Percentiles rank a stretch among this genome's conserved stretches.
phyloP scores from a whole-genome alignment of 2,329 filamentous ascomycete species.

The Fusarium lateritium region DNA sequence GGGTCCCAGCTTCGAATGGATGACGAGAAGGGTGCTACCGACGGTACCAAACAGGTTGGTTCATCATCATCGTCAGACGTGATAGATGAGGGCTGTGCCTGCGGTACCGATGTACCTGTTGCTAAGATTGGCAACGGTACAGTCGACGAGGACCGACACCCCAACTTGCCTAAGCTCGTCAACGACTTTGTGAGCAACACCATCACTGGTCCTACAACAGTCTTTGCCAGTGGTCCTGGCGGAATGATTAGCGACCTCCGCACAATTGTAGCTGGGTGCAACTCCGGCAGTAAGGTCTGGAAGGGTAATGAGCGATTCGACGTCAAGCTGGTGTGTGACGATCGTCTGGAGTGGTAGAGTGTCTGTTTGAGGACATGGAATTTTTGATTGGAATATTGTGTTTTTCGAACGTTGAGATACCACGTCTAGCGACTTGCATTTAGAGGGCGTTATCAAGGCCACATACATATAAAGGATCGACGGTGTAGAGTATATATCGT shows the following conservation, averaged over 20 bases:
- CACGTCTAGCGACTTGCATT: constrained; percentile 37
- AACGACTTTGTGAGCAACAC: constrained; percentile 64
- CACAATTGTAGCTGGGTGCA: constrained; percentile 66
- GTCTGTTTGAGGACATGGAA: not conserved
- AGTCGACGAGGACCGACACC: constrained; percentile 56
- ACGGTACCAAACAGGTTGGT: constrained; percentile 30
- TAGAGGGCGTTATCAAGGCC: constrained; percentile 17
- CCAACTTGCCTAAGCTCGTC: constrained; percentile 64
- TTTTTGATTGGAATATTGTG: constrained; percentile 10
- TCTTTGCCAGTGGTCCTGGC: constrained; percentile 73
- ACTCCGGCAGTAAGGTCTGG: constrained; percentile 69
- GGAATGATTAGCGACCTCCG: constrained; percentile 73
- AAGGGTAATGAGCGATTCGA: constrained; percentile 69
- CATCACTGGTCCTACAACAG: constrained; percentile 64
- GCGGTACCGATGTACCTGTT: constrained; percentile 51
- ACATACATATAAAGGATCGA: constrained; percentile 3
- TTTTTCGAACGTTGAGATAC: constrained; percentile 43
- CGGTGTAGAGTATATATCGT: constrained; percentile 9
- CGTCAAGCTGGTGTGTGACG: constrained; percentile 71
- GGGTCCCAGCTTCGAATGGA: constrained; percentile 43
- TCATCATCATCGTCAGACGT: constrained; percentile 48
- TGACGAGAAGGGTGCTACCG: constrained; percentile 36
- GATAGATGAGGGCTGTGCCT: constrained; percentile 44
- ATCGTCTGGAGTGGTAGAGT: constrained; percentile 67
- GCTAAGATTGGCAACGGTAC: constrained; percentile 49